These are phyloP conservation scores for Phytophthora ohioensis DNA, from an alignment of 352 stramenopile genomes.

Conservation along the genomic window DNA sequence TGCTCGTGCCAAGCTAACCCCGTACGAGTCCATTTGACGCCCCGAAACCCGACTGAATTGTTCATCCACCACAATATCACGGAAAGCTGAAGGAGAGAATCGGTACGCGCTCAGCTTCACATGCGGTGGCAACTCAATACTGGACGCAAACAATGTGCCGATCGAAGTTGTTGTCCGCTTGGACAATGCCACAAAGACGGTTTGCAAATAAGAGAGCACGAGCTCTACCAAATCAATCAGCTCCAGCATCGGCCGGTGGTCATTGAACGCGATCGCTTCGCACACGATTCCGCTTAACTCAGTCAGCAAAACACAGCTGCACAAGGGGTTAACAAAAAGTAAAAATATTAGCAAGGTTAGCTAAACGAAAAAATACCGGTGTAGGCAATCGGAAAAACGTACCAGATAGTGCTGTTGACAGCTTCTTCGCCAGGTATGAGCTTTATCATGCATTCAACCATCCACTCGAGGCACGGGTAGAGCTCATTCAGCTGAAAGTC, in stretches of 20 bases:
- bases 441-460: conserved; percentile 49
- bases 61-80: conserved; percentile 31
- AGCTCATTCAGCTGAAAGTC: conserved; percentile 47
- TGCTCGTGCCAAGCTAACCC: conserved; percentile 52
- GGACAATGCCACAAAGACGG: conserved; percentile 38
- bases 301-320: conserved; percentile 73
- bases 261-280: conserved; percentile 46
- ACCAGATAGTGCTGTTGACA: conserved; percentile 40
- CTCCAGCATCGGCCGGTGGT: conserved; percentile 35
- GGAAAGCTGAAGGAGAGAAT: conserved; percentile 34
- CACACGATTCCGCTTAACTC: conserved; percentile 71
- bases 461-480: conserved; percentile 44
- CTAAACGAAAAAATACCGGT: conserved; percentile 1
- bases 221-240: conserved; percentile 39
- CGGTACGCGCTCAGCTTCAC: conserved; percentile 25
- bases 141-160: conserved; percentile 23
- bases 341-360: conserved; percentile 9
- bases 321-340: conserved; percentile 2
- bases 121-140: conserved; percentile 2
- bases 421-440: conserved; percentile 33
- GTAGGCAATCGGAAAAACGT: neutral
- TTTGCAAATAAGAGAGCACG: conserved; percentile 46
- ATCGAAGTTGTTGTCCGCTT: conserved; percentile 31
- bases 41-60: neutral
- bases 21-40: conserved; percentile 52